phyloP scores from a whole-genome alignment of 805 yeast genomes.

The Wickerhamia fluorescens region DNA sequence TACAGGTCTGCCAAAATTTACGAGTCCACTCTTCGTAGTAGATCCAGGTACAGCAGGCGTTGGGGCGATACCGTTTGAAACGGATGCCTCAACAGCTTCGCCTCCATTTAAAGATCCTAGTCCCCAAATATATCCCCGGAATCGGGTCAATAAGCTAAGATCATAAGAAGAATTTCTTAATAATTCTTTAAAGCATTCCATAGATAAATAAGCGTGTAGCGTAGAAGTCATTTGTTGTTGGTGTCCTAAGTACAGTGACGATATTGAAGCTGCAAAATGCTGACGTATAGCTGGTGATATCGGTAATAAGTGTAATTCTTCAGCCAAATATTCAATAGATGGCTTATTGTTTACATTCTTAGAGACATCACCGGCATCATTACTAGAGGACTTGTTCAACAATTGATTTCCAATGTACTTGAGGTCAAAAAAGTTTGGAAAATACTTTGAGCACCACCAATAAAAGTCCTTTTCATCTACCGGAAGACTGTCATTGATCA shows the following conservation, averaged over 20 bases:
- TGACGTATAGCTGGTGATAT: slow-evolving; percentile 43
- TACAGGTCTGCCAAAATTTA: too few species aligned
- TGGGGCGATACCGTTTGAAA: slow-evolving; percentile 4
- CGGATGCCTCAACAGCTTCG: slow-evolving; percentile 2
- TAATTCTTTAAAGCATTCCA: slow-evolving; percentile 59
- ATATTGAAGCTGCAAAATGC: slow-evolving; percentile 12
- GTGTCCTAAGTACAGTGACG: slow-evolving; percentile 13
- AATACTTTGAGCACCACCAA: slow-evolving; percentile 60
- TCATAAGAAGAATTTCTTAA: slow-evolving; percentile 21
- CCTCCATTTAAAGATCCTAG: slow-evolving; percentile 23
- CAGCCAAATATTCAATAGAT: slow-evolving; percentile 58
- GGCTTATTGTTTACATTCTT: slow-evolving; percentile 25
- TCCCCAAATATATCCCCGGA: slow-evolving; percentile 49
- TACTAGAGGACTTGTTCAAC: slow-evolving; percentile 13
- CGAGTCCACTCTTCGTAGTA: too few species aligned
- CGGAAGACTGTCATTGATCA: slow-evolving; percentile 74
- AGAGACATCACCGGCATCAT: slow-evolving; percentile 5
- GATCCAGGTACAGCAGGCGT: too few species aligned
- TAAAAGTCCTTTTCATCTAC: slow-evolving; percentile 71
- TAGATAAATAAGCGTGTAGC: slow-evolving; percentile 57
- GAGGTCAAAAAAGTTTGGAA: slow-evolving; percentile 81
- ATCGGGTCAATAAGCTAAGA: slow-evolving; percentile 21
- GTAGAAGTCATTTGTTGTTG: slow-evolving; percentile 39
- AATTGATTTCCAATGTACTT: slow-evolving; percentile 45
- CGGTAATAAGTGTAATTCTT: slow-evolving; percentile 57